A percentile compares a stretch with the other conserved stretches of the same genome.
Evolutionary conservation across 371 early-diverging fungal genomes (phyloP).

Genomic region (Encephalitozoon romaleae): DNA sequence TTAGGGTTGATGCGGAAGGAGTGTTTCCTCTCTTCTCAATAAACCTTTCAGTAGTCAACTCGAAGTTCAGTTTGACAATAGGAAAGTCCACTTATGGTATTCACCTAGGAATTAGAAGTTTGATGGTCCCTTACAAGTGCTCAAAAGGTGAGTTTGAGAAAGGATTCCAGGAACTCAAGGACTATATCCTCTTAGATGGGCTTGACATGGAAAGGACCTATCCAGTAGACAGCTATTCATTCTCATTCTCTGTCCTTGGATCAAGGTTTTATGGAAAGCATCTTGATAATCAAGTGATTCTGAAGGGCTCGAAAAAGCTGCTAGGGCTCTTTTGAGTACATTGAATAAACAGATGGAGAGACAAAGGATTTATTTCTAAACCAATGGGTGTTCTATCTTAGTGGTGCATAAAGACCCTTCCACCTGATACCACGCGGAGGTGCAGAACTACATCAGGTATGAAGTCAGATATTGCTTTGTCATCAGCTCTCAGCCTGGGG

Average conservation of each 20-base stretch:
- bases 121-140: background rate
- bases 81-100: background rate
- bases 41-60: background rate
- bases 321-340: background rate
- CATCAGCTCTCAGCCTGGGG: conserved; percentile 38
- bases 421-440: conserved; percentile 6
- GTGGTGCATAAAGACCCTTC: background rate
- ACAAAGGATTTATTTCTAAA: background rate
- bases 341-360: background rate
- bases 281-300: background rate
- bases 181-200: background rate
- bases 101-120: background rate
- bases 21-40: background rate
- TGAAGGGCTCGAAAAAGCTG: background rate
- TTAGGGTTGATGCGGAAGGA: background rate
- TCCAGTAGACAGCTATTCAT: background rate
- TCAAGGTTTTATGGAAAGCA: background rate
- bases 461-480: conserved; percentile 33
- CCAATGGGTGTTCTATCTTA: background rate
- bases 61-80: conserved; percentile 5
- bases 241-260: conserved; percentile 3
- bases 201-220: background rate
- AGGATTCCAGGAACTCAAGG: background rate
- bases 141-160: background rate
- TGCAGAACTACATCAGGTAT: background rate